phyloP scores from a whole-genome alignment of 169 alveolate genomes.

The Toxoplasma gondii region DNA sequence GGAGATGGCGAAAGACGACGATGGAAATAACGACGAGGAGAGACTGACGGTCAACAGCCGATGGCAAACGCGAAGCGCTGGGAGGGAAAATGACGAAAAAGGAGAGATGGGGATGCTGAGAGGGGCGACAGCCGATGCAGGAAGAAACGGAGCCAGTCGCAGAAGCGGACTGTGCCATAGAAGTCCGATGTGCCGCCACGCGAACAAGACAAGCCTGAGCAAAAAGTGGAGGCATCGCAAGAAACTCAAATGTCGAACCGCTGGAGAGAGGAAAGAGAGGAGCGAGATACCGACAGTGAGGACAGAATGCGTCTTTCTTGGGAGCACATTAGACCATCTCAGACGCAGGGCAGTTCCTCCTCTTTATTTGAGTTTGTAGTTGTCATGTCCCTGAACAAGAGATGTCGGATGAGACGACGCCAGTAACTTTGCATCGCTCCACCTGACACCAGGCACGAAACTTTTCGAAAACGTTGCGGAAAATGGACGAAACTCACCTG shows the following conservation, averaged over 20 bases:
- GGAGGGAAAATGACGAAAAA: not conserved
- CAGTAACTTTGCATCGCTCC: too few species aligned
- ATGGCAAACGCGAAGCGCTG: constrained; percentile 10
- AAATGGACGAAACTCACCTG: constrained; percentile 2
- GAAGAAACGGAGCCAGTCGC: not conserved
- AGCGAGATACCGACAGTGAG: too few species aligned
- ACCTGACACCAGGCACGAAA: too few species aligned
- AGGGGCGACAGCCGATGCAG: not conserved
- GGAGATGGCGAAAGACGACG: not conserved
- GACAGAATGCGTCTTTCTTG: not conserved
- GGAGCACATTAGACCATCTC: too few species aligned
- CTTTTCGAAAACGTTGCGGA: too few species aligned
- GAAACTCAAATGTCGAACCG: not conserved
- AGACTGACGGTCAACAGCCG: not conserved
- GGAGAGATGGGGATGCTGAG: not conserved
- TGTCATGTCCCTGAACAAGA: too few species aligned
- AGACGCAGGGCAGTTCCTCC: too few species aligned
- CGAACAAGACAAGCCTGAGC: not conserved
- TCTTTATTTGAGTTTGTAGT: too few species aligned
- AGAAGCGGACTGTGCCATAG: constrained; percentile 18
- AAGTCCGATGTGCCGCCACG: not conserved
- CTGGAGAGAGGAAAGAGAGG: not conserved
- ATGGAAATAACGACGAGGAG: not conserved
- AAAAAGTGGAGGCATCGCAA: not conserved
- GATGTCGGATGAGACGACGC: too few species aligned